Evolutionary conservation across 257 asterid species (phyloP).

Genomic region (Solanum infundibuliforme): DNA sequence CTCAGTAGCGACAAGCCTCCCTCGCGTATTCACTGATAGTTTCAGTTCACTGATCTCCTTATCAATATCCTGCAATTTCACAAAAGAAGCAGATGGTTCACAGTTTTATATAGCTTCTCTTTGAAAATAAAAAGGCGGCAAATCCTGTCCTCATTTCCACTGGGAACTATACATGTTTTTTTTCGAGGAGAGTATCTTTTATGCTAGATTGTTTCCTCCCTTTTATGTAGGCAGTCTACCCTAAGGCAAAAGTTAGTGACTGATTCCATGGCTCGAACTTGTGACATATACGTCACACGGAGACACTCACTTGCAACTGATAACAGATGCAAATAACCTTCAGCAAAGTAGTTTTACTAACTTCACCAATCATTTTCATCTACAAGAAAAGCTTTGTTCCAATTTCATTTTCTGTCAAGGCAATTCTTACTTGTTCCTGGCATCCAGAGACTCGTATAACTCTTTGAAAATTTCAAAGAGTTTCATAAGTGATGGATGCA

Average conservation of each 20-base stretch:
- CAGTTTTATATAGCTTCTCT: not conserved
- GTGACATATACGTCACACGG: fast-evolving
- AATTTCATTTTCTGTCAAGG: not conserved
- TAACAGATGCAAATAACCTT: not conserved
- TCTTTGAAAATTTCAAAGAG: not conserved
- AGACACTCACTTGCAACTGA: not conserved
- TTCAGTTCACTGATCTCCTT: constrained; percentile 91
- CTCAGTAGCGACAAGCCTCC: constrained; percentile 96
- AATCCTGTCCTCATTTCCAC: not conserved
- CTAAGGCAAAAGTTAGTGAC: not conserved
- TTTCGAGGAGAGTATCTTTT: not conserved
- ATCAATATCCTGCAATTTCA: constrained; percentile 72
- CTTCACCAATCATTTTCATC: not conserved
- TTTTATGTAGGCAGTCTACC: not conserved
- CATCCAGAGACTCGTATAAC: not conserved
- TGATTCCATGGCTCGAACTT: not conserved
- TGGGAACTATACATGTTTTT: not conserved
- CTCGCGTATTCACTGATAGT: constrained; percentile 85
- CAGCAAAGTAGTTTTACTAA: not conserved
- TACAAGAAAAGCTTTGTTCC: not conserved
- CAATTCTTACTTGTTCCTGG: not conserved
- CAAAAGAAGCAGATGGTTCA: not conserved
- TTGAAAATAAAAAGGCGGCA: not conserved
- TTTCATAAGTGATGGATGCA: not conserved
- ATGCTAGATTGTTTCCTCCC: not conserved